Percentiles rank a stretch among this genome's conserved stretches.
These are phyloP conservation scores for Parathielavia appendiculata DNA, from an alignment of 495 filamentous ascomycete genomes.

Conservation along the genomic window DNA sequence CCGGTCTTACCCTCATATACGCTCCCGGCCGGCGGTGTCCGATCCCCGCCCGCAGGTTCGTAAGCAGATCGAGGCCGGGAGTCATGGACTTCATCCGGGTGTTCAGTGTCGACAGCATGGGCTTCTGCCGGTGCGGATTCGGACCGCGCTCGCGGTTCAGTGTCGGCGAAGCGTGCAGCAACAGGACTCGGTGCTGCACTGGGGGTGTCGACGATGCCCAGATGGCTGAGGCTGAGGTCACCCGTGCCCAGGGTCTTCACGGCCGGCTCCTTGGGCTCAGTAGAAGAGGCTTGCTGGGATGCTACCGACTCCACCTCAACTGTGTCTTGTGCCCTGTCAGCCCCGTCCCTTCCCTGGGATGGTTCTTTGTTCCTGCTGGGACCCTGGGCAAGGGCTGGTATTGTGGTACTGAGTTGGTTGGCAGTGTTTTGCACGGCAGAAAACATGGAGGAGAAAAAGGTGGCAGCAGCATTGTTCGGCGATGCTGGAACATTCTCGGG, in stretches of 20 bases:
- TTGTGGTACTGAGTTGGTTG: slow-evolving; percentile 73
- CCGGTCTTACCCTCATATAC: slow-evolving; percentile 63
- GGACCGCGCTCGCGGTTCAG: slow-evolving; percentile 36
- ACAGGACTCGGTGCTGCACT: slow-evolving; percentile 40
- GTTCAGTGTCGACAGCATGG: slow-evolving; percentile 22
- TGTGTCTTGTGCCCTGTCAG: slow-evolving; percentile 34
- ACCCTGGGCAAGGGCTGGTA: slow-evolving; percentile 52
- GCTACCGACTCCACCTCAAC: slow-evolving; percentile 46
- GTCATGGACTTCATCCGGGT: slow-evolving; percentile 30
- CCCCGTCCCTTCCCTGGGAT: slow-evolving; percentile 31
- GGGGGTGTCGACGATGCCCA: slow-evolving; percentile 59
- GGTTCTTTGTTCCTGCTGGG: slow-evolving; percentile 37
- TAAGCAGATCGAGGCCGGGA: slow-evolving; percentile 40
- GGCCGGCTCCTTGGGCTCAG: slow-evolving; percentile 62
- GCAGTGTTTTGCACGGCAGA: slow-evolving; percentile 92
- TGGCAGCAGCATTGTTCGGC: slow-evolving; percentile 40
- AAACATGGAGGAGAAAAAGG: slow-evolving; percentile 92
- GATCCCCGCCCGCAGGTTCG: slow-evolving; percentile 49
- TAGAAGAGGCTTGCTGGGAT: slow-evolving; percentile 34
- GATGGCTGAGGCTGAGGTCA: slow-evolving; percentile 77
- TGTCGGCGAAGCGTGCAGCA: slow-evolving; percentile 41
- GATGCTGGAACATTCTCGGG: slow-evolving; percentile 44
- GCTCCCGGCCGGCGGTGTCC: slow-evolving; percentile 60
- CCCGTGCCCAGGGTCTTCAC: slow-evolving; percentile 87
- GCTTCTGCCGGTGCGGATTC: slow-evolving; percentile 43